Evolutionary conservation across 768 basidiomycete genomes (phyloP).

Genomic region (Tricholoma sp.): DNA sequence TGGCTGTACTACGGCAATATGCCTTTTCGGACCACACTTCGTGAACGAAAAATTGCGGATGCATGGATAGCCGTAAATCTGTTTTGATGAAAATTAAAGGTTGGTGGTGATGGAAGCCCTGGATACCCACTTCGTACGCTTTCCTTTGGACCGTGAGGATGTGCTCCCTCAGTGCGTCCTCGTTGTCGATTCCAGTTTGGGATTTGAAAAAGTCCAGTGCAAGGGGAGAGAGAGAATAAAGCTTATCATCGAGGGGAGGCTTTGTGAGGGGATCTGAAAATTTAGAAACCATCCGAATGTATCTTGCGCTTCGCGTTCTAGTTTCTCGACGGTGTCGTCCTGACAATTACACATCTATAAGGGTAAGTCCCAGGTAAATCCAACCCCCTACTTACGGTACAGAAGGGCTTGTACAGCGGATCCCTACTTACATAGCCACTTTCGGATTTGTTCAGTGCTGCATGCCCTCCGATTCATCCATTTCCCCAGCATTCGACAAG

Average conservation of each 20-base stretch:
- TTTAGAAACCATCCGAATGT: background rate
- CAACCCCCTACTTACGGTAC: too few relatives aligned
- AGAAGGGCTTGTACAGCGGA: too few relatives aligned
- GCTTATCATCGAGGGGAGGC: conserved; percentile 16
- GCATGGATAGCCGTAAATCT: conserved; percentile 28
- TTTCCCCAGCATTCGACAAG: too few relatives aligned
- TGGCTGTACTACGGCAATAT: too few relatives aligned
- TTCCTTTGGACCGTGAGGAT: conserved; percentile 26
- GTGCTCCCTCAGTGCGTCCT: conserved; percentile 26
- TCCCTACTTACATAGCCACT: too few relatives aligned
- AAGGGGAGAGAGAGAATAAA: conserved; percentile 18
- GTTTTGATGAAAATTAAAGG: background rate
- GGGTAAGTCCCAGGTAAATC: too few relatives aligned
- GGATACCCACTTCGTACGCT: conserved; percentile 21
- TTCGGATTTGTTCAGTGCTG: too few relatives aligned
- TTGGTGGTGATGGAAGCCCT: background rate
- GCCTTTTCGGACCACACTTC: conserved; percentile 15
- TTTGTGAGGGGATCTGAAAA: conserved; percentile 9
- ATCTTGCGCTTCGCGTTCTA: too few relatives aligned
- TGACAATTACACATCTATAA: too few relatives aligned
- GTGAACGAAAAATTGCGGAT: conserved; percentile 26
- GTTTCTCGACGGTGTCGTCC: too few relatives aligned
- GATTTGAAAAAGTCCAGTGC: conserved; percentile 24
- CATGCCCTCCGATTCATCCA: too few relatives aligned
- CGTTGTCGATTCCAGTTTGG: conserved; percentile 25